Conservation (phyloP, 78 protist genomes). For the Polysphondylium violaceum region DNA sequence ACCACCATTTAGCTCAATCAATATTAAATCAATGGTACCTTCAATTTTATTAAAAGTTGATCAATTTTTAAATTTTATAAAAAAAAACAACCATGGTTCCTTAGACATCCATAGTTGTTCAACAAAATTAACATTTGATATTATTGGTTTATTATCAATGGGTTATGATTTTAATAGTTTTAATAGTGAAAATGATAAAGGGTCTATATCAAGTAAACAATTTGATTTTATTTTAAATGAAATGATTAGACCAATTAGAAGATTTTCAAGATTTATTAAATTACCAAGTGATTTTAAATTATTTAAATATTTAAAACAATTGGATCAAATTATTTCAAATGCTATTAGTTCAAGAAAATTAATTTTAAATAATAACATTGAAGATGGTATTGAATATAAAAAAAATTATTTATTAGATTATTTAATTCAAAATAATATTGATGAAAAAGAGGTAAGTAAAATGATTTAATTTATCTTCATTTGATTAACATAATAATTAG, state of each 20-base stretch:
- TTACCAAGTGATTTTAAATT: constrained; percentile 21
- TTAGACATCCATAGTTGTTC: constrained; percentile 10
- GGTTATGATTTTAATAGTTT: constrained; percentile 20
- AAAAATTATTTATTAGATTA: constrained; percentile 34
- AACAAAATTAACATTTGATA: constrained; percentile 51
- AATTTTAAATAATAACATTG: not conserved
- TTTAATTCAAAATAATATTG: not conserved
- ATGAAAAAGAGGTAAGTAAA: constrained; percentile 10
- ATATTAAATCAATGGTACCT: constrained; percentile 43
- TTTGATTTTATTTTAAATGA: constrained; percentile 55
- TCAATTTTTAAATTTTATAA: not conserved
- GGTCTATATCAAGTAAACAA: not conserved
- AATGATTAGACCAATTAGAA: constrained; percentile 63
- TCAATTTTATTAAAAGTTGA: not conserved
- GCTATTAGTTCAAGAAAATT: constrained; percentile 21
- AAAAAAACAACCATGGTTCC: not conserved
- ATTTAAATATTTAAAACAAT: not conserved
- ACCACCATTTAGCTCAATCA: constrained; percentile 16
- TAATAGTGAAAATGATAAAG: not conserved
- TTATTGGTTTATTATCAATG: constrained; percentile 59
- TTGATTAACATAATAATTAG: not conserved
- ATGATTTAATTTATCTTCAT: not conserved
- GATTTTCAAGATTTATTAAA: constrained; percentile 38
- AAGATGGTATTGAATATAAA: not conserved
- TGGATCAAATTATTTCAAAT: constrained; percentile 10